Evolutionary conservation across 139 green algal species (phyloP), one percentile per base, ranked within the genome.

Genomic region (Gonium pectorale): DNA sequence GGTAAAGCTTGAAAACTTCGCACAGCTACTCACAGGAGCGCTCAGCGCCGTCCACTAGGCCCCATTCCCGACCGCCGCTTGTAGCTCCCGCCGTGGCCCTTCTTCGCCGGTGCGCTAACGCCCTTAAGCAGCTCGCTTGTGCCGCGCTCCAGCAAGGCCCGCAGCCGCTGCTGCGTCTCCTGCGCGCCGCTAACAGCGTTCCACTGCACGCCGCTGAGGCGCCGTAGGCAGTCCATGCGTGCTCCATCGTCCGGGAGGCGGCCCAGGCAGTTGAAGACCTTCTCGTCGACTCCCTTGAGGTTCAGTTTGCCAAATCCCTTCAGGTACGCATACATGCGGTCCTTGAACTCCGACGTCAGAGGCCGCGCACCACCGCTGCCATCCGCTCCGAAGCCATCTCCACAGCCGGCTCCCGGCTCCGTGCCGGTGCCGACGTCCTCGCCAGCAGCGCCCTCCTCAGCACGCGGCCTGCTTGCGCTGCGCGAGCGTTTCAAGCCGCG

Each of bases 151-250:
- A 82, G 75, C 1, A 82, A 59, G 19, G 75, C 41, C n/a, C 7
- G 29, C 40, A 82, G 75, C 40, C 75, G 75, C 56, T 82, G 60
- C 75, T 82, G 59, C 51, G 75, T 82, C 40, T 82, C 75, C 29
- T 54, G 27, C 9, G 75, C 29, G 17, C 75, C 75, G 41, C 59
- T 62, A 5, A 82, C 59, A 5, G 38, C 41, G 5, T 43, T 27
- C 75, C 75, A 82, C 59, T 82, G 75, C 21, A 71, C 75, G n/a
- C 75, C 75, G 31, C 75, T 82, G 29, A 82, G 75, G 4, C 75
- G 75, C 33, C 75, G 75, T 41, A 82, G 56, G 60, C 75, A 82
- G 59, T 82, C 75, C 75, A 82, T 82, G 7, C 75, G 59, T 24
- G 60, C 41, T 29, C 59, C 37, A 43, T 82, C 75, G 35, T 82